Evolutionary conservation across 2,329 filamentous ascomycete genomes (phyloP).

Genomic region (Exophiala viscosa): DNA sequence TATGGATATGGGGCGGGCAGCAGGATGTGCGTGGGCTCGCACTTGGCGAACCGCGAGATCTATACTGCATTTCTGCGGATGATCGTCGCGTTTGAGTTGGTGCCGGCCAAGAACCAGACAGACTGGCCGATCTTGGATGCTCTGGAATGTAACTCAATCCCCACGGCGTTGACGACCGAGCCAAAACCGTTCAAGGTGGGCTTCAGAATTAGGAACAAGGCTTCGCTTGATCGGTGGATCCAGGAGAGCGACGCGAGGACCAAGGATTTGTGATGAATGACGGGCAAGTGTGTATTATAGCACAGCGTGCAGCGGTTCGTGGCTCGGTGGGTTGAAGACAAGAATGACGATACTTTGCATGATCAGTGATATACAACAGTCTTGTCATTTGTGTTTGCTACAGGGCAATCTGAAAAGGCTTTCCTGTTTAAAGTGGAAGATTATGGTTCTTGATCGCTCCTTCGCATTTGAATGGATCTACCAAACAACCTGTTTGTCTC

Average conservation of each 20-base stretch:
- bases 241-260: conserved; percentile 51
- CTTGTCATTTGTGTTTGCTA: too few species aligned
- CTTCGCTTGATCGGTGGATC: conserved; percentile 52
- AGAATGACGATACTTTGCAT: too few species aligned
- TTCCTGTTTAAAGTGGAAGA: too few species aligned
- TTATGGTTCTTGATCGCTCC: conserved; percentile 1
- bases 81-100: conserved; percentile 57
- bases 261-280: conserved; percentile 38
- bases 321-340: too few species aligned
- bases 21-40: conserved; percentile 61
- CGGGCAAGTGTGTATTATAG: background rate
- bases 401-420: too few species aligned
- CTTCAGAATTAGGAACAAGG: conserved; percentile 48
- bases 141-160: conserved; percentile 55
- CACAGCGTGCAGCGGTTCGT: too few species aligned
- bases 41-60: conserved; percentile 61
- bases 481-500: background rate
- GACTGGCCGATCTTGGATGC: conserved; percentile 55
- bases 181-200: conserved; percentile 62
- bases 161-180: conserved; percentile 59
- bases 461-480: conserved; percentile 3
- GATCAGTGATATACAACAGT: too few species aligned
- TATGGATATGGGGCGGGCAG: conserved; percentile 62
- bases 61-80: conserved; percentile 59
- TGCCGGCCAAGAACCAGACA: conserved; percentile 43